Conservation (phyloP, 192 early-diverging fungal genomes). For the Coemansia sp. region DNA sequence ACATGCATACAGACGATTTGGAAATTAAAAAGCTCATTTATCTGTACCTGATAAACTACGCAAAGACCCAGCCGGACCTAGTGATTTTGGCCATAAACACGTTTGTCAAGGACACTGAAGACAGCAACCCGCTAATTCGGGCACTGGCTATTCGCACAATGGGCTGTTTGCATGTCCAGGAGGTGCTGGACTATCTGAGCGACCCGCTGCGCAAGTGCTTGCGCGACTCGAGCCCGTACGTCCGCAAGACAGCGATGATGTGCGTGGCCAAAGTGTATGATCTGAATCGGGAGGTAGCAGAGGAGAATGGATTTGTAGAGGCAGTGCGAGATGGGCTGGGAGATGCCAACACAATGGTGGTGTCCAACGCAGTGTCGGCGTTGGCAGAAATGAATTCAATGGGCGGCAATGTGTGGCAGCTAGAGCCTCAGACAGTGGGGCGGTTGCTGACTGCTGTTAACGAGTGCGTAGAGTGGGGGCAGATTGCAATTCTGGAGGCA, state of each 20-base stretch:
- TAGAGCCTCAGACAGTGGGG: constrained; percentile 67
- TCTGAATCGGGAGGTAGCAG: constrained; percentile 76
- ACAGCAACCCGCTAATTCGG: constrained; percentile 91
- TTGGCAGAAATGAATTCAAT: constrained; percentile 87
- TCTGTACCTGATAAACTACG: constrained; percentile 95
- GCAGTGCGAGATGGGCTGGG: constrained; percentile 84
- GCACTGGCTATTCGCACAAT: constrained; percentile 96
- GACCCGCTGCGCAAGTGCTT: constrained; percentile 82
- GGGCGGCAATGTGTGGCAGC: constrained; percentile 69
- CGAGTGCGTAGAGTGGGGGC: constrained; percentile 99
- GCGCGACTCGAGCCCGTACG: constrained; percentile 91
- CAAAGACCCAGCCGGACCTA: constrained; percentile 89
- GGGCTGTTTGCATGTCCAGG: constrained; percentile 94
- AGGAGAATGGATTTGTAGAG: constrained; percentile 92
- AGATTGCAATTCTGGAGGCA: constrained; percentile 89
- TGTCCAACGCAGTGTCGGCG: constrained; percentile 93
- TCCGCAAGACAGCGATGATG: constrained; percentile 93
- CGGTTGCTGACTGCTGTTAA: constrained; percentile 92
- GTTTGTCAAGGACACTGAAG: constrained; percentile 87
- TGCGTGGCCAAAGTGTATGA: constrained; percentile 97
- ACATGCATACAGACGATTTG: constrained; percentile 96
- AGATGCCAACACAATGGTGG: constrained; percentile 95
- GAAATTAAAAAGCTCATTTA: constrained; percentile 93
- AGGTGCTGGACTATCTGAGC: constrained; percentile 78
- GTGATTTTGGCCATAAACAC: constrained; percentile 85